phyloP scores from a whole-genome alignment of 1,139 yeast genomes.

The Nakaseomyces glabratus region DNA sequence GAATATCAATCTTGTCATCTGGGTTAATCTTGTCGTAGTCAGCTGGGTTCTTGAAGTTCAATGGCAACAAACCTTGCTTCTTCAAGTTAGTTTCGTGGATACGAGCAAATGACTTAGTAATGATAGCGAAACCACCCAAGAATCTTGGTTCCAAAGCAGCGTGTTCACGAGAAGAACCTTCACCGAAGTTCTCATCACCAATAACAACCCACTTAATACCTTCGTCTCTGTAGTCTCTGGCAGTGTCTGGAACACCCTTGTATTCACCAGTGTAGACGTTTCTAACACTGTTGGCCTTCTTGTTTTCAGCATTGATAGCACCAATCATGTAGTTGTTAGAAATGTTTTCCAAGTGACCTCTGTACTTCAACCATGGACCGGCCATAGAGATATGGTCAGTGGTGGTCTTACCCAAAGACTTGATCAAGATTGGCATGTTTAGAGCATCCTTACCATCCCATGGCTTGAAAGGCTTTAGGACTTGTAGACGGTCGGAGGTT shows the following conservation, averaged over 20 bases:
- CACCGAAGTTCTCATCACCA: conserved; percentile 99
- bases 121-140: conserved; percentile 97
- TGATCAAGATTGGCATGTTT: conserved; percentile 86
- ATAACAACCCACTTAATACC: conserved; percentile 94
- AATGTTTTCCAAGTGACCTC: conserved; percentile 99
- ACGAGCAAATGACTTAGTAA: conserved; percentile 97
- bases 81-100: conserved; percentile 90
- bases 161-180: conserved; percentile 99
- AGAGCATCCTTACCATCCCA: conserved; percentile 96
- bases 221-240: conserved; percentile 86
- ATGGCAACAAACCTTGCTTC: conserved; percentile 96
- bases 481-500: conserved; percentile 80
- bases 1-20: conserved; percentile 78
- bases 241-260: conserved; percentile 95
- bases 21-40: conserved; percentile 94
- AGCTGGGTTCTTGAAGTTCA: conserved; percentile 78
- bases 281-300: conserved; percentile 85
- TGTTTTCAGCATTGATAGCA: conserved; percentile 95
- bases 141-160: conserved; percentile 99
- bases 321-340: conserved; percentile 99
- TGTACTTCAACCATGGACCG: conserved; percentile 99
- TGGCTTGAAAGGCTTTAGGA: conserved; percentile 79
- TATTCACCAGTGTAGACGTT: conserved; percentile 88
- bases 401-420: conserved; percentile 96
- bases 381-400: conserved; percentile 99